Evolutionary conservation across 106 monocot genomes (phyloP).

Genomic region (Narthecium ossifragum): DNA sequence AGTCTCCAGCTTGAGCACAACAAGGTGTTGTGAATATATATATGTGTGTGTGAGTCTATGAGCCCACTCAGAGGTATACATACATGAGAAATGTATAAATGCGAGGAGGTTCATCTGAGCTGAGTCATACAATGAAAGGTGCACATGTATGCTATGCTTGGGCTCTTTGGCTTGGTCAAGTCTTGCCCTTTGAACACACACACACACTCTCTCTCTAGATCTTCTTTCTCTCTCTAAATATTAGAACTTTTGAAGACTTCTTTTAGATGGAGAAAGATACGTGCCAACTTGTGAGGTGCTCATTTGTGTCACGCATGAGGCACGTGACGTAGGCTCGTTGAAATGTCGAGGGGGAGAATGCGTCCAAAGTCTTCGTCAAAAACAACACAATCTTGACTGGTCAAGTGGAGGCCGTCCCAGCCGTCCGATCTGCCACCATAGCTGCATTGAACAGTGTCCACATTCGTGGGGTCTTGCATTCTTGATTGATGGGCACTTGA

Average conservation of each 20-base stretch:
- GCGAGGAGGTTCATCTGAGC: neutral
- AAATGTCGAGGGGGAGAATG: neutral
- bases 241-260: neutral
- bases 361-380: neutral
- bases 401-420: neutral
- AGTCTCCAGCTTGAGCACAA: too few relatives aligned
- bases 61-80: neutral
- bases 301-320: neutral
- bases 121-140: slow-evolving; percentile 1
- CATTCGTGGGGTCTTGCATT: too few relatives aligned
- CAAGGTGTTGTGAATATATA: too few relatives aligned
- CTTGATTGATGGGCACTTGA: too few relatives aligned
- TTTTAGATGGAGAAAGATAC: neutral
- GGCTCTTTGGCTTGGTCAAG: too few relatives aligned
- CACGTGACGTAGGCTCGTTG: neutral
- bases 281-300: neutral
- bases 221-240: neutral
- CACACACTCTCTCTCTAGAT: neutral
- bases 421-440: neutral
- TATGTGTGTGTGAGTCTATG: neutral
- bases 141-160: too few relatives aligned
- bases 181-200: slow-evolving; percentile 12
- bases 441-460: too few relatives aligned
- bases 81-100: too few relatives aligned
- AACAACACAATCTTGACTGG: neutral